Percentiles rank a stretch among this genome's conserved stretches.
These are phyloP conservation scores for Citrus unshiu DNA, from an alignment of 345 rosid species.

Conservation along the genomic window DNA sequence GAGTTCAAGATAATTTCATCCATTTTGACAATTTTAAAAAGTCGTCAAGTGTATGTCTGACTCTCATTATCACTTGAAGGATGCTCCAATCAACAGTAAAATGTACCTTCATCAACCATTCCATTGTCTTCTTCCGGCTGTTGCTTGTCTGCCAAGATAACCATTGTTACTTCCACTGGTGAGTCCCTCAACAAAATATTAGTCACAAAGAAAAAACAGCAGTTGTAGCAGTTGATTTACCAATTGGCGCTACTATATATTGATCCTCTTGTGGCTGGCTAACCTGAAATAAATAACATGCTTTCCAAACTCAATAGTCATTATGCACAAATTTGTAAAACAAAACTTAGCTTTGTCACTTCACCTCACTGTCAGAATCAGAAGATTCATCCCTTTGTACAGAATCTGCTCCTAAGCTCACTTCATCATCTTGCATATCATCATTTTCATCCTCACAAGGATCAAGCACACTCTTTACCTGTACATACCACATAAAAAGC, in stretches of 20 bases:
- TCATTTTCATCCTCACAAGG: constrained; percentile 91
- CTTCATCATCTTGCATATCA: constrained; percentile 67
- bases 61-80: not conserved
- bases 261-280: constrained; percentile 54
- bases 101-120: constrained; percentile 65
- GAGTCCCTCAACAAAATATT: constrained; percentile 2
- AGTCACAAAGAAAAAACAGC: not conserved
- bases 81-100: not conserved
- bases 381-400: constrained; percentile 53
- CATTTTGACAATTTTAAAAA: not conserved
- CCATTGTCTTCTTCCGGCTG: constrained; percentile 45
- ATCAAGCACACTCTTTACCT: constrained; percentile 98
- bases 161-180: constrained; percentile 14
- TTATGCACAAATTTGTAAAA: constrained; percentile 1
- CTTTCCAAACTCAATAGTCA: not conserved
- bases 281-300: constrained; percentile 43
- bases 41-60: not conserved
- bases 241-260: constrained; percentile 61
- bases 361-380: constrained; percentile 87
- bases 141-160: constrained; percentile 50
- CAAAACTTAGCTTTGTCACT: constrained; percentile 8
- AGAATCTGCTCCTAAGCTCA: constrained; percentile 65
- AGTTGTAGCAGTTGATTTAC: constrained; percentile 34
- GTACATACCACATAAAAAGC: constrained; percentile 17
- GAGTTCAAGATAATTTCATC: not conserved